A percentile compares a stretch with the other conserved stretches of the same genome.
phyloP scores from a whole-genome alignment of 1,139 yeast species.

The Suhomyces chickasaworum region DNA sequence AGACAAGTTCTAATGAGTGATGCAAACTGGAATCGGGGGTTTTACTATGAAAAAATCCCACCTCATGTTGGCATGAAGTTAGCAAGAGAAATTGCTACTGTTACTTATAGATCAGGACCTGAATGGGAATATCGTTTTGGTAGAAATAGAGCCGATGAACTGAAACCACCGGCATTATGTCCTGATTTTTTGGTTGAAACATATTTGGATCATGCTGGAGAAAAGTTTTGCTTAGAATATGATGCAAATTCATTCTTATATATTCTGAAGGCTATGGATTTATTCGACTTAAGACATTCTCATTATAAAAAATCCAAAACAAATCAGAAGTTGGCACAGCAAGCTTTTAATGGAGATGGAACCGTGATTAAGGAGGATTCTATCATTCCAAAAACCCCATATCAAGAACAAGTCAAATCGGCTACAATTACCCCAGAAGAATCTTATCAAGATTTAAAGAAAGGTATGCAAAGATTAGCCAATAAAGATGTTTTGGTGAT shows the following conservation, averaged over 20 bases:
- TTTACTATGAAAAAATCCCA: slow-evolving; percentile 72
- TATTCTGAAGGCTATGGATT: slow-evolving; percentile 91
- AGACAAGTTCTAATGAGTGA: slow-evolving; percentile 93
- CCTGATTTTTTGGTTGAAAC: slow-evolving; percentile 93
- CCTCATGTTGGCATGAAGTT: slow-evolving; percentile 96
- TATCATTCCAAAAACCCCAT: slow-evolving; percentile 57
- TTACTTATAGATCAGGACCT: slow-evolving; percentile 92
- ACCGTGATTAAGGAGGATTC: slow-evolving; percentile 18
- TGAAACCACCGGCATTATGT: slow-evolving; percentile 80
- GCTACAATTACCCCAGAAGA: slow-evolving; percentile 51
- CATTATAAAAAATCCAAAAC: slow-evolving; percentile 47
- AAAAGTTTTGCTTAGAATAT: slow-evolving; percentile 86
- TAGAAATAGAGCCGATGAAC: slow-evolving; percentile 80
- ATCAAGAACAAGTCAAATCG: slow-evolving; percentile 48
- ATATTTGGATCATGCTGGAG: slow-evolving; percentile 91
- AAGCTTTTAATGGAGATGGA: slow-evolving; percentile 19
- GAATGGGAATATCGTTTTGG: slow-evolving; percentile 97
- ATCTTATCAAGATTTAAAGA: slow-evolving; percentile 57
- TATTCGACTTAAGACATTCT: slow-evolving; percentile 73
- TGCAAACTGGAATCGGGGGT: slow-evolving; percentile 92
- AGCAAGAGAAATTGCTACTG: slow-evolving; percentile 91
- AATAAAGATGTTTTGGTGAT: slow-evolving; percentile 71
- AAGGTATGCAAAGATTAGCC: slow-evolving; percentile 66
- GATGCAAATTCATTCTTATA: slow-evolving; percentile 89
- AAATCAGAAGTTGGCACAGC: slow-evolving; percentile 42